phyloP scores from a whole-genome alignment of 1,284 basidiomycete species.

The Chondrostereum purpureum region DNA sequence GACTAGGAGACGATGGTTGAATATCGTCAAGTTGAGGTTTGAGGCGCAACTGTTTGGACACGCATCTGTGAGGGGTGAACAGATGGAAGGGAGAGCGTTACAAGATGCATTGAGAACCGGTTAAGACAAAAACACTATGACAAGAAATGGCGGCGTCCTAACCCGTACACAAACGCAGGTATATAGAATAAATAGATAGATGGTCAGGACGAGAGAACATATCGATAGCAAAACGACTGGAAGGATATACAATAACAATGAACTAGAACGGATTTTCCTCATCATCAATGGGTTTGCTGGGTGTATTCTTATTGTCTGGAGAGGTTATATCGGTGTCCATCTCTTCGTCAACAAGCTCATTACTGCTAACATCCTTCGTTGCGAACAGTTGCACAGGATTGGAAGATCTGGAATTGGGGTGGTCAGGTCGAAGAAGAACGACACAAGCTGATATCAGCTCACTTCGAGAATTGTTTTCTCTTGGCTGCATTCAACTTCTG shows the following conservation, averaged over 20 bases:
- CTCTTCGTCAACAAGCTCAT: constrained; percentile 40
- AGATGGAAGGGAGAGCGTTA: too few relatives aligned
- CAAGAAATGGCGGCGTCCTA: constrained; percentile 2
- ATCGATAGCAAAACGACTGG: constrained; percentile 5
- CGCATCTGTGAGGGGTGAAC: too few relatives aligned
- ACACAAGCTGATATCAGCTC: constrained; percentile 22
- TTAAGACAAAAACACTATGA: constrained; percentile 6
- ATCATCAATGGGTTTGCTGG: constrained; percentile 40
- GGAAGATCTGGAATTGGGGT: constrained; percentile 32
- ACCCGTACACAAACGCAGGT: constrained; percentile 8
- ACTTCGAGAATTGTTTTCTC: constrained; percentile 92
- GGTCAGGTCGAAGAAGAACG: constrained; percentile 3
- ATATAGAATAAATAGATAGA: constrained; percentile 8
- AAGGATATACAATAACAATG: constrained; percentile 6
- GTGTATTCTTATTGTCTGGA: constrained; percentile 20
- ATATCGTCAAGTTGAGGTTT: too few relatives aligned
- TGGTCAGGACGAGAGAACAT: background rate
- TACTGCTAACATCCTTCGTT: constrained; percentile 34
- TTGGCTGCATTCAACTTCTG: constrained; percentile 84
- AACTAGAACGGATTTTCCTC: constrained; percentile 58
- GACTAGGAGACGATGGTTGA: too few relatives aligned
- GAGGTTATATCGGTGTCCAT: constrained; percentile 12
- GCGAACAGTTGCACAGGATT: constrained; percentile 60
- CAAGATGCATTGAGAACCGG: background rate
- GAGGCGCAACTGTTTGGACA: too few relatives aligned